phyloP scores from a whole-genome alignment of 208 protist species.

The Leishmania martiniquensis region DNA sequence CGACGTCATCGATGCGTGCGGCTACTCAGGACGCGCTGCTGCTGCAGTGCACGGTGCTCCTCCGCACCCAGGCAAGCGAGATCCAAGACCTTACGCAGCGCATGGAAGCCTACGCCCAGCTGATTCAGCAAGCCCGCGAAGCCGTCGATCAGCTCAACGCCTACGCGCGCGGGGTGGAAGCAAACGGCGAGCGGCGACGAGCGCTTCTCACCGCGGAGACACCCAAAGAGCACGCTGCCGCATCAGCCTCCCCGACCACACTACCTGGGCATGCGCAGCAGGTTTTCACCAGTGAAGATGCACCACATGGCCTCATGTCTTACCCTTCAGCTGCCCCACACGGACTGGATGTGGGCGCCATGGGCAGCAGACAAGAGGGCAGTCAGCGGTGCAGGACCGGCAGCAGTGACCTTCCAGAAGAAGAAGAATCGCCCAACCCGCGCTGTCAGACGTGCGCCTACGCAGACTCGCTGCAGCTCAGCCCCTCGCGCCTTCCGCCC shows the following conservation, averaged over 20 bases:
- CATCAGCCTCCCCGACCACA: background rate
- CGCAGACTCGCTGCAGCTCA: background rate
- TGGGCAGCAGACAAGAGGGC: background rate
- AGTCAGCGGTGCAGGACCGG: background rate
- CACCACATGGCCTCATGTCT: background rate
- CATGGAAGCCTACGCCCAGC: conserved; percentile 34
- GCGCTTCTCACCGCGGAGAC: conserved; percentile 6
- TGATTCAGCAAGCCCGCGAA: conserved; percentile 11
- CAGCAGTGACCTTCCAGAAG: conserved; percentile 5
- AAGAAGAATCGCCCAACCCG: conserved; percentile 28
- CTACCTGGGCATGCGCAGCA: background rate
- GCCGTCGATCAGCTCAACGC: conserved; percentile 14
- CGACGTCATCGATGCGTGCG: conserved; percentile 36
- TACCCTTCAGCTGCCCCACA: background rate
- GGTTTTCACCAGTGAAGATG: background rate
- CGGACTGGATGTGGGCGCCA: background rate
- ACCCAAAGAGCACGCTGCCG: background rate
- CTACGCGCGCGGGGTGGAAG: background rate
- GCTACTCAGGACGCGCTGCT: conserved; percentile 30
- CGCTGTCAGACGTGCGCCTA: conserved; percentile 11
- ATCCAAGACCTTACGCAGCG: conserved; percentile 36
- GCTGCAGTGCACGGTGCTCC: conserved; percentile 27
- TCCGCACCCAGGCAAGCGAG: conserved; percentile 39
- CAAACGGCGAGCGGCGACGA: conserved; percentile 7
- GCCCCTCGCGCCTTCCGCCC: background rate